phyloP scores from a whole-genome alignment of 2,329 filamentous ascomycete species.

The Biscogniauxia mediterranea region DNA sequence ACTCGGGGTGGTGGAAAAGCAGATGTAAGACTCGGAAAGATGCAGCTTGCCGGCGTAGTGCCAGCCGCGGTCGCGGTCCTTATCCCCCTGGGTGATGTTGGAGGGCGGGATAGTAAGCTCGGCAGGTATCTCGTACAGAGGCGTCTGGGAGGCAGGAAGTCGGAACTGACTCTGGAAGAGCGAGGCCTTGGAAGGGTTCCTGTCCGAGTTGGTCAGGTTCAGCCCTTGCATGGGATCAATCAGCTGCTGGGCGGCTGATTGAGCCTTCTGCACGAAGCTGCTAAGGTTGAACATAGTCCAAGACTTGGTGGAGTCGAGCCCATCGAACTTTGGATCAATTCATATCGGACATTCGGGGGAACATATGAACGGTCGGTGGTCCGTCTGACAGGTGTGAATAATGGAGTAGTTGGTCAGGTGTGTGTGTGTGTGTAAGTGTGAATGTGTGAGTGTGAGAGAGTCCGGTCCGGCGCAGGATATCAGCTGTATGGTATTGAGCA shows the following conservation, averaged over 20 bases:
- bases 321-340: constrained; percentile 29
- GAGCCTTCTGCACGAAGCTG: constrained; percentile 87
- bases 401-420: not conserved
- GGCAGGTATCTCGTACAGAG: constrained; percentile 92
- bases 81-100: constrained; percentile 68
- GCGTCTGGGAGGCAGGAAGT: constrained; percentile 86
- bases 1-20: constrained; percentile 90
- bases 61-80: constrained; percentile 71
- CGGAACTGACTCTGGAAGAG: constrained; percentile 97
- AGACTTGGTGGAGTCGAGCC: constrained; percentile 27
- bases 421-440: not conserved
- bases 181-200: constrained; percentile 83
- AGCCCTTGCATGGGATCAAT: constrained; percentile 85
- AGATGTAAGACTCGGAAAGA: constrained; percentile 90
- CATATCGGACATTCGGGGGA: constrained; percentile 25
- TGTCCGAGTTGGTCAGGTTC: constrained; percentile 70
- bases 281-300: constrained; percentile 60
- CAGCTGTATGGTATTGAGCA: not conserved
- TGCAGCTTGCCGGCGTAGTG: constrained; percentile 92
- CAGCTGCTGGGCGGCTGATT: constrained; percentile 69
- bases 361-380: constrained; percentile 9
- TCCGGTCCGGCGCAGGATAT: not conserved
- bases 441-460: too few relatives aligned
- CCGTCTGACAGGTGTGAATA: not conserved
- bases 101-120: constrained; percentile 84